Conservation (phyloP, 345 rosid genomes). For the Brassica nigra region DNA sequence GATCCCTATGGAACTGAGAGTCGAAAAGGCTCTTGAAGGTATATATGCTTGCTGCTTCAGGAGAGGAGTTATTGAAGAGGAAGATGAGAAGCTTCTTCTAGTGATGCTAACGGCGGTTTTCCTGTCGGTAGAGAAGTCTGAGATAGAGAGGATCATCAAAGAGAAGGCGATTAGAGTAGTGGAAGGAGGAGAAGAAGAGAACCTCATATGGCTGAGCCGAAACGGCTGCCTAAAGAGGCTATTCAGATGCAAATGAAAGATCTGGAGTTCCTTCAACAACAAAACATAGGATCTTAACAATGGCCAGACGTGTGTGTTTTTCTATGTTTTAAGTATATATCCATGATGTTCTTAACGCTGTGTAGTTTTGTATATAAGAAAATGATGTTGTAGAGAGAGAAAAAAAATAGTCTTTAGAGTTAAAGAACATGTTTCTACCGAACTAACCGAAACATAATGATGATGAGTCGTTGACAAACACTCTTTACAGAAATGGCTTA, state of each 20-base stretch:
- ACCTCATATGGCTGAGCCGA: slow-evolving; percentile 40
- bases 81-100: slow-evolving; percentile 63
- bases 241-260: slow-evolving; percentile 86
- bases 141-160: slow-evolving; percentile 61
- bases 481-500: too few species aligned
- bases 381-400: too few species aligned
- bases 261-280: slow-evolving; percentile 80
- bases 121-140: slow-evolving; percentile 54
- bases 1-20: slow-evolving; percentile 76
- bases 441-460: too few species aligned
- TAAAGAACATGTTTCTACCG: too few species aligned
- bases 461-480: too few species aligned
- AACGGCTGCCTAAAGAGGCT: slow-evolving; percentile 74
- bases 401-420: too few species aligned
- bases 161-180: slow-evolving; percentile 67
- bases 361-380: too few species aligned
- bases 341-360: too few species aligned
- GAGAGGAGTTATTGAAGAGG: slow-evolving; percentile 67
- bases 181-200: slow-evolving; percentile 52
- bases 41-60: slow-evolving; percentile 81
- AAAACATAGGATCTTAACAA: slow-evolving; percentile 55
- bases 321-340: too few species aligned
- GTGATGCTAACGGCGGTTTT: slow-evolving; percentile 73
- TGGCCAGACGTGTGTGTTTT: background rate
- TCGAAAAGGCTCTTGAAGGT: slow-evolving; percentile 88